Evolutionary conservation across 2,329 filamentous ascomycete species (phyloP).

Genomic region (Cephalotrichum gorgonifer): DNA sequence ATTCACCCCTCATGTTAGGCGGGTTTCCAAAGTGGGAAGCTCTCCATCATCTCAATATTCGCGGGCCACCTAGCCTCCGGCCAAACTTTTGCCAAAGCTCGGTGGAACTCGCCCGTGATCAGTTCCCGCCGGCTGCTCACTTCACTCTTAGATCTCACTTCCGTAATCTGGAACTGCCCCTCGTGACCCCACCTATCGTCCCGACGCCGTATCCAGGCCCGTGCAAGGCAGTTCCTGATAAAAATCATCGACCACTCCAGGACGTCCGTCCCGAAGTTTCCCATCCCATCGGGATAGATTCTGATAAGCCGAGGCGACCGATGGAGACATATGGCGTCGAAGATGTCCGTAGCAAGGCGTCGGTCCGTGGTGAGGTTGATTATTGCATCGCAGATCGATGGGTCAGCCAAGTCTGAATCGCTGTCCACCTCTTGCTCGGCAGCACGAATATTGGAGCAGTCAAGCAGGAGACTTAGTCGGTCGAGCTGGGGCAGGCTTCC

Average conservation of each 20-base stretch:
- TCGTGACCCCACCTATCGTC: background rate
- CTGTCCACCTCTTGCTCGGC: no score
- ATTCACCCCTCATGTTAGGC: no score
- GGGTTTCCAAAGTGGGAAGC: no score
- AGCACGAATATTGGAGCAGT: no score
- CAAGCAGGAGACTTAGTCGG: no score
- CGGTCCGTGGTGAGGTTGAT: background rate
- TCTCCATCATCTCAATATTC: no score
- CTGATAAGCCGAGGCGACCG: background rate
- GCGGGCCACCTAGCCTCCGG: no score
- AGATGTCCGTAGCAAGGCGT: background rate
- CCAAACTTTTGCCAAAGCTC: no score
- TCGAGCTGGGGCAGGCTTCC: no score
- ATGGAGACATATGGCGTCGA: background rate
- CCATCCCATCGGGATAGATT: background rate
- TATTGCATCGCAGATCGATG: background rate
- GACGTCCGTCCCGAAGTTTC: background rate
- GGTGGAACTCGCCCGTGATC: no score
- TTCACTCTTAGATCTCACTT: background rate
- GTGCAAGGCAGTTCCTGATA: background rate
- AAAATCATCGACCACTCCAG: background rate
- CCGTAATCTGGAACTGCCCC: background rate
- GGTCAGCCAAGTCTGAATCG: background rate
- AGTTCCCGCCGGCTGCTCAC: no score
- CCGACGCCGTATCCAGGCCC: background rate